A percentile compares a stretch with the other conserved stretches of the same genome.
Evolutionary conservation across 78 protist species (phyloP).

Genomic region (slime mould (Dictyostelium discoideum)): dicty_2.7 NC_007089.4:5644001-5644500

Average conservation of each 20-base stretch:
- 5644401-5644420: slow-evolving; percentile 45
- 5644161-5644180: slow-evolving; percentile 53
- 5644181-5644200: slow-evolving; percentile 52
- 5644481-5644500: slow-evolving; percentile 38
- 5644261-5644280: slow-evolving; percentile 77
- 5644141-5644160: slow-evolving; percentile 71
- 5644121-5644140: slow-evolving; percentile 55
- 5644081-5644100: slow-evolving; percentile 78
- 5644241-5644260: slow-evolving; percentile 47
- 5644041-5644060: slow-evolving; percentile 60
- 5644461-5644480: slow-evolving; percentile 65
- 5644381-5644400: slow-evolving; percentile 64
- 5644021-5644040: slow-evolving; percentile 69
- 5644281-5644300: slow-evolving; percentile 88
- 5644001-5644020: slow-evolving; percentile 64
- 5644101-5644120: slow-evolving; percentile 46
- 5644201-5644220: slow-evolving; percentile 11
- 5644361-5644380: slow-evolving; percentile 45
- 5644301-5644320: slow-evolving; percentile 74
- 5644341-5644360: slow-evolving; percentile 23
- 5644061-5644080: slow-evolving; percentile 6
- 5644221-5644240: slow-evolving; percentile 11
- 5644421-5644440: slow-evolving; percentile 17
- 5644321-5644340: slow-evolving; percentile 80
- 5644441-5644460: slow-evolving; percentile 23